Evolutionary conservation across 495 filamentous ascomycete species (phyloP), one percentile per base, ranked within the genome.

Genomic region (Penicillium lividum): DNA sequence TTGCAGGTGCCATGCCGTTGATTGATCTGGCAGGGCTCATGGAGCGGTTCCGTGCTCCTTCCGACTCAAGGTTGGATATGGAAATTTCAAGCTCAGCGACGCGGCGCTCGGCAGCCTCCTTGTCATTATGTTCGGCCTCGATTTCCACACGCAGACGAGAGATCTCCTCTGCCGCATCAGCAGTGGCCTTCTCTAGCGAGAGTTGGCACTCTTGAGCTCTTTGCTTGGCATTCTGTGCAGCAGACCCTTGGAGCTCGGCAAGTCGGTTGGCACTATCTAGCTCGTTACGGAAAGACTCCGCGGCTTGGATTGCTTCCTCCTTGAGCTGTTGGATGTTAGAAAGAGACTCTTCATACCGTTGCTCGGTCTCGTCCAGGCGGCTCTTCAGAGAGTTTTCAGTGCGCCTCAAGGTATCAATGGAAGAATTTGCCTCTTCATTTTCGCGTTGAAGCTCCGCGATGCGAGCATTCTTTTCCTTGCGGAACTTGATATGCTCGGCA

Each of bases 391-490:
- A 82, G 54, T 91, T 87, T 69, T 96, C 91, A 44, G 84, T 91
- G 16, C 88, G 85, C 57, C 87, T 85, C 4, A 94, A 79, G 9
- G 87, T 85, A 51, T 96, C 91, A 44, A 93, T 80, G 8, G 75
- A 88, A 8, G 86, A 84, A 59, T 78, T 85, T 28, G 88, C 84
- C 61, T 98, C 93, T 55, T 97, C 93, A 61, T 93, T 90, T 50
- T 88, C 83, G 15, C 91, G 89, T 68, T 97, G 90, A 30, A 99
- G 84, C 66, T 93, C 89, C 10, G 91, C 77, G 62, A 97, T 89
- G 18, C 89, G 86, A 0, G 90, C 84, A 62, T 86, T 86, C 80
- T 97, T 98, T 69, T 99, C 94, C 64, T 97, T 98, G 55, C 95
- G 86, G 77, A 89, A 95, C 61, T 93, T 97, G 57, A 91, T 82